Evolutionary conservation across 495 filamentous ascomycete species (phyloP).

Genomic region (Talaromyces stipitatus): DNA sequence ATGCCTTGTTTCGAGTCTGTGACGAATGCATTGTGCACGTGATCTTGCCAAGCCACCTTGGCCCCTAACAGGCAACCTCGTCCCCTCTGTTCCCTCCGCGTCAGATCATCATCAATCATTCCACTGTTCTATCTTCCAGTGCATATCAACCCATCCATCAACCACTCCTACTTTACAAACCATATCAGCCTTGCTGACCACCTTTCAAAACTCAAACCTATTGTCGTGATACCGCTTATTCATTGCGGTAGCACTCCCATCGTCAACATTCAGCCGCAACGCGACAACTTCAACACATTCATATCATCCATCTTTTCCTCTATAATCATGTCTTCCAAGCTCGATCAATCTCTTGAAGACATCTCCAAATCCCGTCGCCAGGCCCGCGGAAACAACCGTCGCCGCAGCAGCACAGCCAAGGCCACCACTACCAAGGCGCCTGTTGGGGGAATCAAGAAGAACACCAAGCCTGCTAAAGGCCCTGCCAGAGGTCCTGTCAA

Average conservation of each 20-base stretch:
- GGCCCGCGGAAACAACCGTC: slow-evolving; percentile 46
- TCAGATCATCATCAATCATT: too few species aligned
- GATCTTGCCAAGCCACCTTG: neutral
- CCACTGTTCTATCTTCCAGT: neutral
- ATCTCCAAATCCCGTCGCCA: slow-evolving; percentile 74
- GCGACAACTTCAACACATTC: neutral
- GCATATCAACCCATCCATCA: neutral
- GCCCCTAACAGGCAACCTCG: neutral
- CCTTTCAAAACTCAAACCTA: neutral
- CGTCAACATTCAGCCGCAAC: neutral
- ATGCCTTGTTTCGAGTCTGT: neutral
- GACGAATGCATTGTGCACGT: neutral
- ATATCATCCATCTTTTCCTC: slow-evolving; percentile 7
- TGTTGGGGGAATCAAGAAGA: slow-evolving; percentile 84
- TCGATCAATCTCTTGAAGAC: slow-evolving; percentile 92
- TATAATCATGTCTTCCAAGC: slow-evolving; percentile 78
- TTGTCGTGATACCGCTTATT: neutral
- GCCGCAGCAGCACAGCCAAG: slow-evolving; percentile 42
- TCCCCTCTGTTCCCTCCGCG: neutral
- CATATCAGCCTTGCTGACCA: neutral
- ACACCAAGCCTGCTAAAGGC: slow-evolving; percentile 52
- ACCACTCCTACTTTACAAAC: neutral
- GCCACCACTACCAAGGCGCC: slow-evolving; percentile 51
- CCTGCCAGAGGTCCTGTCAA: slow-evolving; percentile 54
- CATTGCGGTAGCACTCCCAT: neutral